Evolutionary conservation across 2,329 filamentous ascomycete genomes (phyloP).

Genomic region (Neofusicoccum sp.): DNA sequence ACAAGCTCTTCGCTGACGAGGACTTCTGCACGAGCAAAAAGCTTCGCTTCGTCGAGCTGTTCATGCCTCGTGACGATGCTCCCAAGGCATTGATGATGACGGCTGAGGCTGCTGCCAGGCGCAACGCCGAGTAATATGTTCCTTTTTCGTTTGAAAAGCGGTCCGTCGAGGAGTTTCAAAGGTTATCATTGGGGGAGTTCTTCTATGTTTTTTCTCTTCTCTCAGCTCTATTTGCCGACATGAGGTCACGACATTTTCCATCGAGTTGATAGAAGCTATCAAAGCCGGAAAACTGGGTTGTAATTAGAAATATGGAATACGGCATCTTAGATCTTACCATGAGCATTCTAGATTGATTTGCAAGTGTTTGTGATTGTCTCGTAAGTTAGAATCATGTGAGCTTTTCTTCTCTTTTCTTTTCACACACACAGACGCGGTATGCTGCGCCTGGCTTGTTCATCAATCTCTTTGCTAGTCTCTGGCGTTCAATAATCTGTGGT

Average conservation of each 20-base stretch:
- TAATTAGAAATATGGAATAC: slow-evolving; percentile 3
- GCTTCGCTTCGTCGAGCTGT: slow-evolving; percentile 76
- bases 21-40: slow-evolving; percentile 58
- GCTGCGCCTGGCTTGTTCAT: neutral
- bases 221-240: neutral
- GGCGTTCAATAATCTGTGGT: too few relatives aligned
- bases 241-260: slow-evolving; percentile 8
- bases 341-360: neutral
- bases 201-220: slow-evolving; percentile 1
- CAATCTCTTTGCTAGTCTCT: too few relatives aligned
- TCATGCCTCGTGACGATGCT: slow-evolving; percentile 79
- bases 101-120: slow-evolving; percentile 69
- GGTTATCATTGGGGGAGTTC: slow-evolving; percentile 1
- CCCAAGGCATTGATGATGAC: slow-evolving; percentile 70
- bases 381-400: neutral
- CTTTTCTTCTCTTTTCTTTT: neutral
- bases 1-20: slow-evolving; percentile 64
- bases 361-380: neutral
- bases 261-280: slow-evolving; percentile 9
- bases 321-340: neutral
- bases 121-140: slow-evolving; percentile 56
- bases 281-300: slow-evolving; percentile 18
- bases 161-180: neutral
- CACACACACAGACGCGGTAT: neutral
- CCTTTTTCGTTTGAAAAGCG: slow-evolving; percentile 8